These are phyloP conservation scores for Gypsophila paniculata DNA, from an alignment of 179 eudicot genomes.

Conservation along the genomic window DNA sequence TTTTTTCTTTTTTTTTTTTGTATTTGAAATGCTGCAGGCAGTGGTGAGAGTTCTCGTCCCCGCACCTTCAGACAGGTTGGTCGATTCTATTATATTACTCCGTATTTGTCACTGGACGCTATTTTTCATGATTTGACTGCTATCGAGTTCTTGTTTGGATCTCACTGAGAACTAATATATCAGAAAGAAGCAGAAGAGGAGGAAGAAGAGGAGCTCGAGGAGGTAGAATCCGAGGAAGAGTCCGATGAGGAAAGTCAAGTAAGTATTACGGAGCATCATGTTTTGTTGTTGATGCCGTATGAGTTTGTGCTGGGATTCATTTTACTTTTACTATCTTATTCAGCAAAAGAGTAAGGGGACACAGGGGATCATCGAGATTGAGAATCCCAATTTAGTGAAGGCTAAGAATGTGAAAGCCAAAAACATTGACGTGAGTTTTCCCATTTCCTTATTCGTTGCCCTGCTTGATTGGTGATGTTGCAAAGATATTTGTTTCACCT, in stretches of 20 bases:
- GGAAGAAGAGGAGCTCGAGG: conserved; percentile 54
- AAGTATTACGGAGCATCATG: conserved; percentile 14
- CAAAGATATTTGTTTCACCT: conserved; percentile 2
- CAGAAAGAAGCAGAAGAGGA: conserved; percentile 60
- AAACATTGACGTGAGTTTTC: conserved; percentile 65
- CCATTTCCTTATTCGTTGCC: not conserved
- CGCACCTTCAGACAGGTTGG: conserved; percentile 69
- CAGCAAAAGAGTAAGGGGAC: conserved; percentile 69
- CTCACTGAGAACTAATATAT: conserved; percentile 11
- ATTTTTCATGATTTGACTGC: not conserved
- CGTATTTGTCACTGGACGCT: not conserved
- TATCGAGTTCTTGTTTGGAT: not conserved
- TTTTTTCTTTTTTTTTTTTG: conserved; percentile 12
- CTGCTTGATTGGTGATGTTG: conserved; percentile 8
- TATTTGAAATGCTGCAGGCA: conserved; percentile 41
- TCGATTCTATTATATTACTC: not conserved
- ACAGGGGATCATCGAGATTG: conserved; percentile 79
- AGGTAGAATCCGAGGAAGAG: conserved; percentile 71
- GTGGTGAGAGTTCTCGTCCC: conserved; percentile 79
- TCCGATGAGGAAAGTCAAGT: conserved; percentile 59
- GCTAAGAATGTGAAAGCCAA: conserved; percentile 78
- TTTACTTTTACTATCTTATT: not conserved
- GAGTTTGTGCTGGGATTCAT: not conserved
- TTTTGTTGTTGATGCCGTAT: not conserved
- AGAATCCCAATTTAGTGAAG: conserved; percentile 84